Percentiles rank a stretch among this genome's conserved stretches.
phyloP scores from a whole-genome alignment of 176 grass and related monocot genomes.

The Sorghum bicolor region DNA sequence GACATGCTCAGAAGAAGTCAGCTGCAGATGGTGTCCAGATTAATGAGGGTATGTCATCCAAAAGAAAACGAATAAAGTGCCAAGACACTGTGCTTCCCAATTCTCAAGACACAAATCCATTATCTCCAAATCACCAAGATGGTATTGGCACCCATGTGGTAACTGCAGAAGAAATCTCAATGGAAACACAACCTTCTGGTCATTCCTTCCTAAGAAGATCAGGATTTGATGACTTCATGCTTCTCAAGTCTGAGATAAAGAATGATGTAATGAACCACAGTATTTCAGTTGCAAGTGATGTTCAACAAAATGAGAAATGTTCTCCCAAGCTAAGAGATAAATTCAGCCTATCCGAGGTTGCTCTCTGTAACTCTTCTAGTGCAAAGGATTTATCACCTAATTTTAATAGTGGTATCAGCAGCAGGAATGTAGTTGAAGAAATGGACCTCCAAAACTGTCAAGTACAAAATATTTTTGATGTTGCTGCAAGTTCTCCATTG shows the following conservation, averaged over 20 bases:
- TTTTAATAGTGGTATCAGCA: background rate
- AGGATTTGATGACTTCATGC: conserved; percentile 17
- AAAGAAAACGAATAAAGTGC: conserved; percentile 28
- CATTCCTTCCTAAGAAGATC: conserved; percentile 38
- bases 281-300: conserved; percentile 1
- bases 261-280: conserved; percentile 18
- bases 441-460: conserved; percentile 11
- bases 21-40: conserved; percentile 28
- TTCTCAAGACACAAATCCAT: conserved; percentile 31
- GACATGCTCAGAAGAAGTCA: conserved; percentile 31
- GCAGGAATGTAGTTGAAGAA: conserved; percentile 6
- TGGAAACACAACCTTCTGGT: conserved; percentile 28
- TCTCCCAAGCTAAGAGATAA: conserved; percentile 22
- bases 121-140: conserved; percentile 8
- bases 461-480: conserved; percentile 32
- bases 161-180: conserved; percentile 26
- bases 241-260: conserved; percentile 12
- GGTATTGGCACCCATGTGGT: conserved; percentile 7
- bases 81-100: background rate
- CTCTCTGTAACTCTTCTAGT: conserved; percentile 33
- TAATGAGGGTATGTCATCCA: conserved; percentile 16
- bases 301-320: conserved; percentile 23
- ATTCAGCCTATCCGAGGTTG: conserved; percentile 11
- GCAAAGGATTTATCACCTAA: conserved; percentile 8
- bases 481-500: conserved; percentile 5